Evolutionary conservation across 2,329 filamentous ascomycete genomes (phyloP).

Genomic region (Ceratocystis cubensis): DNA sequence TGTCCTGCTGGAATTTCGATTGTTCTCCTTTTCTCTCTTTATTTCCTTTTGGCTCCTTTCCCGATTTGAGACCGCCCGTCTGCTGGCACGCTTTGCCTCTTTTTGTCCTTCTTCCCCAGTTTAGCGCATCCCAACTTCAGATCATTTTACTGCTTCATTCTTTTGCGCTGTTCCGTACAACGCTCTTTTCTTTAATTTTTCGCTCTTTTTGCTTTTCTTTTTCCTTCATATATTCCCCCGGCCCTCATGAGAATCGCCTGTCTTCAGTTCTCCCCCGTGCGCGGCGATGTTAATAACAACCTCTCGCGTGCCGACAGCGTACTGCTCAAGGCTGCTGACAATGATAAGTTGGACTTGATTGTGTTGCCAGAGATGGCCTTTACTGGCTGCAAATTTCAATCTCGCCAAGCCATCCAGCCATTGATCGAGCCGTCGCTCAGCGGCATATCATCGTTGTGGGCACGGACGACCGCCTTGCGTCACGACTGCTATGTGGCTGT

Average conservation of each 20-base stretch:
- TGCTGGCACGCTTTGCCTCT: neutral
- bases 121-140: too few relatives aligned
- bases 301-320: conserved; percentile 54
- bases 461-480: conserved; percentile 50
- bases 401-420: conserved; percentile 52
- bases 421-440: conserved; percentile 54
- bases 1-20: neutral
- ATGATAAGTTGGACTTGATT: conserved; percentile 43
- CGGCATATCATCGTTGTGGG: conserved; percentile 61
- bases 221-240: neutral
- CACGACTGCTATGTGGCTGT: conserved; percentile 55
- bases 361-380: conserved; percentile 69
- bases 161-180: neutral
- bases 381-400: conserved; percentile 66
- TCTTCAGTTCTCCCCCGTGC: conserved; percentile 58
- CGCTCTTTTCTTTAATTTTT: neutral
- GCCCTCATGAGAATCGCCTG: conserved; percentile 51
- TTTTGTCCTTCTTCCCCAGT: neutral
- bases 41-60: too few relatives aligned
- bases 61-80: too few relatives aligned
- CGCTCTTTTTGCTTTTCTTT: neutral
- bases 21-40: neutral
- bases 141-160: neutral
- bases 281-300: conserved; percentile 60
- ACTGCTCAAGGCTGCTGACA: conserved; percentile 33